A percentile compares a stretch with the other conserved stretches of the same genome.
Evolutionary conservation across 2,329 filamentous ascomycete species (phyloP).

Genomic region (Monosporascus cannonballus): DNA sequence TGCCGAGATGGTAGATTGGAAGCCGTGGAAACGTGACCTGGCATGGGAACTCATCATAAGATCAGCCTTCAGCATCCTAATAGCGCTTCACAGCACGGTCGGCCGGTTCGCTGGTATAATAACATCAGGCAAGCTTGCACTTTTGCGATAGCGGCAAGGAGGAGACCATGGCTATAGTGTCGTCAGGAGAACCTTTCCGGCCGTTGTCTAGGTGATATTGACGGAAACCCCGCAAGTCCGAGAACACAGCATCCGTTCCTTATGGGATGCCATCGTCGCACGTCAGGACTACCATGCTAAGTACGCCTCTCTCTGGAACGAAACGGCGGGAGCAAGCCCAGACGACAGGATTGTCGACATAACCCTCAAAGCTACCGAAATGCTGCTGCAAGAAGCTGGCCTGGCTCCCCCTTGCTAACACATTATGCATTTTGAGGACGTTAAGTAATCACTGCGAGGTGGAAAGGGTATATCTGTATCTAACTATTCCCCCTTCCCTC

Average conservation of each 20-base stretch:
- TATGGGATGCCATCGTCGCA: slow-evolving; percentile 33
- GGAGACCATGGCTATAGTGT: slow-evolving; percentile 41
- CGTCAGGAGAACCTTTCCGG: slow-evolving; percentile 50
- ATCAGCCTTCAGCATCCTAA: slow-evolving; percentile 23
- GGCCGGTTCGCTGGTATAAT: not conserved
- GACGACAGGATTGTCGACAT: slow-evolving; percentile 43
- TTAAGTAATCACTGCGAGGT: no score
- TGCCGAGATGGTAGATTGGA: slow-evolving; percentile 51
- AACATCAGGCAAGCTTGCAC: slow-evolving; percentile 37
- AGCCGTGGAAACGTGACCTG: slow-evolving; percentile 44
- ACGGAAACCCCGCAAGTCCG: slow-evolving; percentile 42
- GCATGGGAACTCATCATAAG: slow-evolving; percentile 33
- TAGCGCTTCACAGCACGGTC: not conserved
- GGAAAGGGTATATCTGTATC: no score
- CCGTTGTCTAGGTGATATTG: slow-evolving; percentile 55
- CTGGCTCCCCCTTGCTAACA: slow-evolving; percentile 17
- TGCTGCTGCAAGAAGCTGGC: slow-evolving; percentile 25
- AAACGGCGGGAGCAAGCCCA: slow-evolving; percentile 19
- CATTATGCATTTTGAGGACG: not conserved
- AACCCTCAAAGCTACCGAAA: slow-evolving; percentile 38
- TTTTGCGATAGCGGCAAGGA: slow-evolving; percentile 56
- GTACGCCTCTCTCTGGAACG: slow-evolving; percentile 33
- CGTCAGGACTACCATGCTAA: slow-evolving; percentile 33
- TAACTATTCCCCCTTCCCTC: no score
- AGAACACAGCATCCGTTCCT: slow-evolving; percentile 30